phyloP scores from a whole-genome alignment of 139 green algal genomes.

The Coccomyxa sp. region DNA sequence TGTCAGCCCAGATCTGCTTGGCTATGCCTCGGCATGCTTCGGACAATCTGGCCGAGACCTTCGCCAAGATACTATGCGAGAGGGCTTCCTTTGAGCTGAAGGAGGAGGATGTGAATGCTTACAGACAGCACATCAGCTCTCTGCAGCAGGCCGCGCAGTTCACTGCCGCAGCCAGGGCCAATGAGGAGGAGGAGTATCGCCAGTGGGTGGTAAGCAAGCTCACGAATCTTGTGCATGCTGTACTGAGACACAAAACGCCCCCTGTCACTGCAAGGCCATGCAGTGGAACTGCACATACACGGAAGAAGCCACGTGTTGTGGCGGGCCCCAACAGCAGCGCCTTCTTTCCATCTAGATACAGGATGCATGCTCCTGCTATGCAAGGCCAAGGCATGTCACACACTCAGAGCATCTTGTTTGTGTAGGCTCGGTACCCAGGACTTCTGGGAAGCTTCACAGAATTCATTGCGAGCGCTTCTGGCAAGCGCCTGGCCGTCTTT shows the following conservation, averaged over 20 bases:
- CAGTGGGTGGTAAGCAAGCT: background rate
- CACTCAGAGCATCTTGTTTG: too few species aligned
- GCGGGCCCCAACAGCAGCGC: too few species aligned
- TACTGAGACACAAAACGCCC: too few species aligned
- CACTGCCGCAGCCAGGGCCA: background rate
- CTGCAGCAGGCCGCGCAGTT: background rate
- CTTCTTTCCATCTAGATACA: too few species aligned
- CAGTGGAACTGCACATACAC: too few species aligned
- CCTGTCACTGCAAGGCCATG: too few species aligned
- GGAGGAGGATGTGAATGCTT: constrained; percentile 5
- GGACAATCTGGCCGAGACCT: background rate
- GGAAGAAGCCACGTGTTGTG: too few species aligned
- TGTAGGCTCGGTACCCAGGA: constrained; percentile 62
- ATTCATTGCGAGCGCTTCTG: constrained; percentile 37
- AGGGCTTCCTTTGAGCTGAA: constrained; percentile 13
- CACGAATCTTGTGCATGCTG: too few species aligned
- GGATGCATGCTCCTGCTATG: too few species aligned
- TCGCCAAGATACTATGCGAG: background rate
- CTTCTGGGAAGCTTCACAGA: constrained; percentile 50
- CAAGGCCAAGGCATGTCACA: too few species aligned
- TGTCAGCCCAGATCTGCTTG: too few species aligned
- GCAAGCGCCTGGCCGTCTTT: constrained; percentile 89
- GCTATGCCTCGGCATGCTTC: background rate
- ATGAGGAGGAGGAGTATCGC: background rate
- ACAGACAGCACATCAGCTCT: constrained; percentile 3